Evolutionary conservation across 2,329 filamentous ascomycete species (phyloP).

Genomic region (Verticillium zaregamsianum): DNA sequence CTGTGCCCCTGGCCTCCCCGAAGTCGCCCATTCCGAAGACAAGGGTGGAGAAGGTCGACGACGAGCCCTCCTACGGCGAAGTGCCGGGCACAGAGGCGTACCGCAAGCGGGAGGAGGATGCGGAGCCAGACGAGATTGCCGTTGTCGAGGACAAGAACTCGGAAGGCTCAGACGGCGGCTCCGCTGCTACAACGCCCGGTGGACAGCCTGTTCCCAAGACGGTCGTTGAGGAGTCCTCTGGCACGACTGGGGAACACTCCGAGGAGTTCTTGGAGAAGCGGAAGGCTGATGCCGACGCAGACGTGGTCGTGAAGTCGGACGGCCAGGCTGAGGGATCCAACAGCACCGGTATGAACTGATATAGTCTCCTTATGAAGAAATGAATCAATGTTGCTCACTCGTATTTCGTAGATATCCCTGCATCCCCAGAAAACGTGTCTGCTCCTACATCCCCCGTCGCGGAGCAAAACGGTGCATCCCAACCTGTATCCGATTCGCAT

Average conservation of each 20-base stretch:
- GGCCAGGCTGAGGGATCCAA: constrained; percentile 30
- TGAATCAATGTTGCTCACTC: constrained; percentile 17
- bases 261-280: constrained; percentile 40
- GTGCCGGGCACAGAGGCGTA: constrained; percentile 58
- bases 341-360: constrained; percentile 27
- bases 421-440: constrained; percentile 17
- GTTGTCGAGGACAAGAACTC: constrained; percentile 26
- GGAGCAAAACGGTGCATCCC: neutral
- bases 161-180: constrained; percentile 17
- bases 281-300: constrained; percentile 48
- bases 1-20: constrained; percentile 39
- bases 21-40: constrained; percentile 54
- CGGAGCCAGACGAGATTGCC: constrained; percentile 57
- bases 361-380: constrained; percentile 14
- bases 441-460: neutral
- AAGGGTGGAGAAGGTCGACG: constrained; percentile 54
- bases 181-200: constrained; percentile 18
- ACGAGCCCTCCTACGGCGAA: constrained; percentile 56
- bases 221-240: constrained; percentile 48
- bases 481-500: neutral
- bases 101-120: constrained; percentile 50
- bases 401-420: constrained; percentile 30
- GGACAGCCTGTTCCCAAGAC: constrained; percentile 44
- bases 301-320: constrained; percentile 43
- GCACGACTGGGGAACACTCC: constrained; percentile 38